Evolutionary conservation across 2,329 filamentous ascomycete genomes (phyloP).

Genomic region (Aspergillus tamarii): DNA sequence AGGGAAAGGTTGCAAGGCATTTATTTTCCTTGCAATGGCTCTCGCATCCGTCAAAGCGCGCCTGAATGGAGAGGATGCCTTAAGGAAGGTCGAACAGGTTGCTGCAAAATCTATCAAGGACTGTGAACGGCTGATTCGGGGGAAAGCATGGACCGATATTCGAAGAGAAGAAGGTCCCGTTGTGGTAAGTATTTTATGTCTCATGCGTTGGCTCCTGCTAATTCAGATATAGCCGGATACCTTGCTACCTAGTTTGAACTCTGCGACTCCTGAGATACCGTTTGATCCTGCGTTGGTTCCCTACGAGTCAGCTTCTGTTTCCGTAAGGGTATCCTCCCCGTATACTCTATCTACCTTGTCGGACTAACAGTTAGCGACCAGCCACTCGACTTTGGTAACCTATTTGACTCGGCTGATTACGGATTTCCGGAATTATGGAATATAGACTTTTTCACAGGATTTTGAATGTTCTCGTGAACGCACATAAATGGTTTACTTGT

Average conservation of each 20-base stretch:
- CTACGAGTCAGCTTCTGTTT: slow-evolving; percentile 26
- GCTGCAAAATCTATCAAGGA: slow-evolving; percentile 27
- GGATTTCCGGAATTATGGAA: slow-evolving; percentile 33
- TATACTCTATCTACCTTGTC: not conserved
- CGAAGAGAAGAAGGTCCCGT: slow-evolving; percentile 19
- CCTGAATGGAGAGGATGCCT: slow-evolving; percentile 33
- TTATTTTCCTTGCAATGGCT: slow-evolving; percentile 33
- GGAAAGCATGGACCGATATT: slow-evolving; percentile 27
- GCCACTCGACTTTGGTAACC: slow-evolving; percentile 35
- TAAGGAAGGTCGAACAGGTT: slow-evolving; percentile 27
- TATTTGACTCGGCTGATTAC: slow-evolving; percentile 33
- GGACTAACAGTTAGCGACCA: slow-evolving; percentile 10
- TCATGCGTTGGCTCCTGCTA: slow-evolving; percentile 9
- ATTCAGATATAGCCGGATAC: slow-evolving; percentile 18
- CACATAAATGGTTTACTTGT: too few species aligned
- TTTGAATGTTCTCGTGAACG: not conserved
- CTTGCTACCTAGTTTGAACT: slow-evolving; percentile 16
- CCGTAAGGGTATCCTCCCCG: slow-evolving; percentile 22
- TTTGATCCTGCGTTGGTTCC: slow-evolving; percentile 31
- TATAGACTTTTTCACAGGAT: slow-evolving; percentile 25
- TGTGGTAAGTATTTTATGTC: slow-evolving; percentile 20
- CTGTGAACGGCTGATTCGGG: slow-evolving; percentile 28
- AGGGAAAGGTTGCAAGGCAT: slow-evolving; percentile 35
- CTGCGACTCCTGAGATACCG: slow-evolving; percentile 19
- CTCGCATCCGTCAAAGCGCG: slow-evolving; percentile 37